phyloP scores from a whole-genome alignment of 192 early-diverging fungal genomes.

The Coemansia sp. region DNA sequence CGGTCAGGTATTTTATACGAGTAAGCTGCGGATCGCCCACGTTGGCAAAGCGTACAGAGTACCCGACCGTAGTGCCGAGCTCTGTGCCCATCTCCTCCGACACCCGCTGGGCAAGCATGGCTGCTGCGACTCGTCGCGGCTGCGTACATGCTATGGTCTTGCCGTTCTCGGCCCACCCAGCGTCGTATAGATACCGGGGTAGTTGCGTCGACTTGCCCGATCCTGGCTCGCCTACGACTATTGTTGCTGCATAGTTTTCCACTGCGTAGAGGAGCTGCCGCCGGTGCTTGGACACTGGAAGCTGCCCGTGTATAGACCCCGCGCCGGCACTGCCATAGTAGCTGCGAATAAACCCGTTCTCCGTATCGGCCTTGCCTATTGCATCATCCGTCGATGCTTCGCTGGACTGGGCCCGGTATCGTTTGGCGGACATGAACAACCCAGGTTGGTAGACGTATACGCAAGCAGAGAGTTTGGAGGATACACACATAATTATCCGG shows the following conservation, averaged over 20 bases:
- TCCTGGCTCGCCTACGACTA: conserved; percentile 91
- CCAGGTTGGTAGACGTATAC: neutral
- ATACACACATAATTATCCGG: neutral
- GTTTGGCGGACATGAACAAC: neutral
- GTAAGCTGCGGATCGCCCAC: conserved; percentile 76
- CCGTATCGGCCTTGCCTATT: neutral
- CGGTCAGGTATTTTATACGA: conserved; percentile 96
- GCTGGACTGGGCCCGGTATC: neutral
- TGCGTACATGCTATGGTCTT: conserved; percentile 94
- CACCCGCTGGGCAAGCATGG: conserved; percentile 95
- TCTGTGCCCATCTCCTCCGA: conserved; percentile 89
- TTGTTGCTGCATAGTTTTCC: conserved; percentile 69
- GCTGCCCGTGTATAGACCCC: conserved; percentile 64
- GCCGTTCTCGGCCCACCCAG: conserved; percentile 79
- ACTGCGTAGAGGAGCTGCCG: conserved; percentile 79
- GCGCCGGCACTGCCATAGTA: conserved; percentile 2
- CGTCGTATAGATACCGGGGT: conserved; percentile 91
- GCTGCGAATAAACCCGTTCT: conserved; percentile 15
- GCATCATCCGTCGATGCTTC: neutral
- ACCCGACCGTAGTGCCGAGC: conserved; percentile 91
- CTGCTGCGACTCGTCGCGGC: conserved; percentile 92
- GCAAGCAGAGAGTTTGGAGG: neutral
- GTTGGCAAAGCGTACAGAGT: conserved; percentile 95
- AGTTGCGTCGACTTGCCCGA: conserved; percentile 97
- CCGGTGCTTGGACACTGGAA: conserved; percentile 86